Evolutionary conservation across 129 eudicot genomes (phyloP), one percentile per base, ranked within the genome.

Genomic region (Flaveria ramosissima): DNA sequence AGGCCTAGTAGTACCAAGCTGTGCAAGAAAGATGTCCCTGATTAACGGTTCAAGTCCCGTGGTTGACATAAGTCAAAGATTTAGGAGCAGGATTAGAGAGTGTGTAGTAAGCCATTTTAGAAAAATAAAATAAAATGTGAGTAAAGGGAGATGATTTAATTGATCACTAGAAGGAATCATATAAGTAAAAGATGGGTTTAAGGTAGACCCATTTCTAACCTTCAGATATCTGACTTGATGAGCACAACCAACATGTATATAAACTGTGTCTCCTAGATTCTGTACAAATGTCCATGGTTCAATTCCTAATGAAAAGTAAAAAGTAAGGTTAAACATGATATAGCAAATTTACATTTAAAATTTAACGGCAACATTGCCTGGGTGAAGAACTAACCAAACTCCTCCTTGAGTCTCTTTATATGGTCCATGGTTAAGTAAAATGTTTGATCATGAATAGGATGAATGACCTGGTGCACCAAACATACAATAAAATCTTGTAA

Each of bases 271-370:
- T 64, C 88, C 90, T 70, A 77, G 73, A 59, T 83, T 86, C 30
- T 86, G 90, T 10, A 86, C 80, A 39, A 83, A 78, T 16, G 88
- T 83, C 90, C 90, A 86, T 27, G 90, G 85, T 73, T 86, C 88
- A 41, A 86, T 81, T 45, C 88, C 88, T 86, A 56, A 21, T 30
- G 7, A 52, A 20, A 67, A 9, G 23, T 48, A 60, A n/a, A 0
- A 20, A 73, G 46, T 9, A 32, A 42, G 5, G 12, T 46, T 21
- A 20, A 39, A 12, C 30, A 17, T 53, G 21, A 53, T 53, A 59
- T 51, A 4, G 6, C 27, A 26, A 26, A 26, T 26, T 15, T 2
- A 30, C 2, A 26, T 48, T 6, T 23, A 32, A 17, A 27, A 21
- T 12, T 47, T 48, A 52, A 26, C 2, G 57, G 10, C 51, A 30